phyloP scores from a whole-genome alignment of 2,329 filamentous ascomycete species.

The Aspergillus hiratsukae region DNA sequence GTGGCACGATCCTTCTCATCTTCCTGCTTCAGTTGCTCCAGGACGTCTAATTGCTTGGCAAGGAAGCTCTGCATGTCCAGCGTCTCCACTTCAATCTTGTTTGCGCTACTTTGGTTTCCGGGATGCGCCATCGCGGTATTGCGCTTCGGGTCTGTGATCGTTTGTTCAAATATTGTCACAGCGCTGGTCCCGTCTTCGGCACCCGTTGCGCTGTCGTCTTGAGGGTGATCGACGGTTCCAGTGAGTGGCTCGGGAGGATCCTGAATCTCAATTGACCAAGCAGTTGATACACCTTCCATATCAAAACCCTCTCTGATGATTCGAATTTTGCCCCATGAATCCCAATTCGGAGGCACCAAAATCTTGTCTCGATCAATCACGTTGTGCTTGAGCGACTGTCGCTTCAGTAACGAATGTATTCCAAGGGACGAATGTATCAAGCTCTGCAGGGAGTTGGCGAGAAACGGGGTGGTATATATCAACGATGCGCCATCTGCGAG shows the following conservation, averaged over 20 bases:
- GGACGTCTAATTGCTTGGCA: conserved; percentile 65
- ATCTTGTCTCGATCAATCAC: conserved; percentile 94
- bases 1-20: conserved; percentile 45
- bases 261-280: conserved; percentile 82
- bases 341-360: conserved; percentile 92
- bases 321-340: conserved; percentile 95
- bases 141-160: conserved; percentile 69
- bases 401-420: conserved; percentile 77
- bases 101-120: conserved; percentile 41
- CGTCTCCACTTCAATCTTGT: conserved; percentile 57
- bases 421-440: conserved; percentile 81
- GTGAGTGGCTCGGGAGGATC: conserved; percentile 37
- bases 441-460: conserved; percentile 70
- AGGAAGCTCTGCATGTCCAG: conserved; percentile 75
- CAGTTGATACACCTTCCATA: conserved; percentile 76
- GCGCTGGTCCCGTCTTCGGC: conserved; percentile 50
- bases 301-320: conserved; percentile 89
- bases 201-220: conserved; percentile 13
- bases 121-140: conserved; percentile 54
- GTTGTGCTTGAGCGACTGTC: conserved; percentile 77
- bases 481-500: conserved; percentile 71
- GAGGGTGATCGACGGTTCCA: conserved; percentile 20
- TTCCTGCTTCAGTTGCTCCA: conserved; percentile 62
- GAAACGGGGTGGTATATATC: conserved; percentile 76
- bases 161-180: conserved; percentile 71